phyloP scores from a whole-genome alignment of 345 rosid genomes.

The Arabis alpina region DNA sequence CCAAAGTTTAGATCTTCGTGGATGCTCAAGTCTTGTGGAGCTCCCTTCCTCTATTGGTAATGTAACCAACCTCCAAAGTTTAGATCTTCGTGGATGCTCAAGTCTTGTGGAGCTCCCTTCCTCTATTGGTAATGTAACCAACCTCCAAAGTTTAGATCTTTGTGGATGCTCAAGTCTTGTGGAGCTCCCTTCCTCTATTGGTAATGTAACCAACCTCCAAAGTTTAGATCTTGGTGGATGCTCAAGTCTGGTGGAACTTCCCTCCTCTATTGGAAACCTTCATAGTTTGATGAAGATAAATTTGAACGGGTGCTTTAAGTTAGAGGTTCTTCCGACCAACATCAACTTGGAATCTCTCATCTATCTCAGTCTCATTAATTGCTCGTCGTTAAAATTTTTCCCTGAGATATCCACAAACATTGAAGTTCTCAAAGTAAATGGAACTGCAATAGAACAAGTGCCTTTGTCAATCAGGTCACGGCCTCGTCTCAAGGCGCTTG shows the following conservation, averaged over 20 bases:
- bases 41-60: no score
- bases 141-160: neutral
- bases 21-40: no score
- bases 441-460: constrained; percentile 13
- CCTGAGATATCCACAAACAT: constrained; percentile 26
- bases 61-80: no score
- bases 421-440: neutral
- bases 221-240: neutral
- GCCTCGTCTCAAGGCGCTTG: neutral
- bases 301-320: neutral
- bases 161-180: neutral
- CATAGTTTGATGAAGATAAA: neutral
- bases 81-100: no score
- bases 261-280: neutral
- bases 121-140: neutral
- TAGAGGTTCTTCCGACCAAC: constrained; percentile 1
- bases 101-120: neutral
- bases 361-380: neutral
- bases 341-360: neutral
- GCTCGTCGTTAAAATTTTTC: neutral
- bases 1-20: no score
- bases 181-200: neutral
- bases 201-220: neutral
- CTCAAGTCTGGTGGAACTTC: neutral
- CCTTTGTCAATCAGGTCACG: constrained; percentile 7